Conservation (phyloP, 192 early-diverging fungal species). For the Jimgerdemannia flammicorona region DNA sequence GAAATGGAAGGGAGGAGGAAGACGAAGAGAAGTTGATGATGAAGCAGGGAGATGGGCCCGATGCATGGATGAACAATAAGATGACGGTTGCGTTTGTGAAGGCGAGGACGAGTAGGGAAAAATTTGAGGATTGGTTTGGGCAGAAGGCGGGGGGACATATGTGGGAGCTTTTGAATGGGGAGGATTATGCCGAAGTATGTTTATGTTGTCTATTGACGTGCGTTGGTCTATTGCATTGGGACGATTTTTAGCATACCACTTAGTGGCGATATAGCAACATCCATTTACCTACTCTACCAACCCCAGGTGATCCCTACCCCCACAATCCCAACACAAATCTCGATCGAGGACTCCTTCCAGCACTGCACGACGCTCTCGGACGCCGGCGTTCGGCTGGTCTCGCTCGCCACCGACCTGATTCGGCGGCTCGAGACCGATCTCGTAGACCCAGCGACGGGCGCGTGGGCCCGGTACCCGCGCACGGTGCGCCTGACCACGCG, state of each 20-base stretch:
- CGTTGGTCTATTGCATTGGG: too few species aligned
- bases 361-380: conserved; percentile 22
- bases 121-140: conserved; percentile 14
- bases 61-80: conserved; percentile 7
- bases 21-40: not conserved
- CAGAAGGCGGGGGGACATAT: not conserved
- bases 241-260: too few species aligned
- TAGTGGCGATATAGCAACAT: too few species aligned
- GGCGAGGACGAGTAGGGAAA: not conserved
- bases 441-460: not conserved
- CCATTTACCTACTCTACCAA: too few species aligned
- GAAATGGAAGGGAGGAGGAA: not conserved
- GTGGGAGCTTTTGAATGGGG: conserved; percentile 23
- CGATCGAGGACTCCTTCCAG: conserved; percentile 38
- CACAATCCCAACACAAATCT: conserved; percentile 22
- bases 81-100: conserved; percentile 9
- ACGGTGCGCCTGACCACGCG: conserved; percentile 25
- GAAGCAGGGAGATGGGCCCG: not conserved
- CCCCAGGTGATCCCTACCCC: conserved; percentile 12
- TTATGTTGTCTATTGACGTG: not conserved
- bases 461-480: conserved; percentile 22
- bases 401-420: conserved; percentile 18
- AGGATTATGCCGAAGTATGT: conserved; percentile 13
- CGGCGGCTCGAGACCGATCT: conserved; percentile 20
- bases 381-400: conserved; percentile 3